Evolutionary conservation across 306 rosid genomes (phyloP).

Genomic region (Trifolium dubium): DNA sequence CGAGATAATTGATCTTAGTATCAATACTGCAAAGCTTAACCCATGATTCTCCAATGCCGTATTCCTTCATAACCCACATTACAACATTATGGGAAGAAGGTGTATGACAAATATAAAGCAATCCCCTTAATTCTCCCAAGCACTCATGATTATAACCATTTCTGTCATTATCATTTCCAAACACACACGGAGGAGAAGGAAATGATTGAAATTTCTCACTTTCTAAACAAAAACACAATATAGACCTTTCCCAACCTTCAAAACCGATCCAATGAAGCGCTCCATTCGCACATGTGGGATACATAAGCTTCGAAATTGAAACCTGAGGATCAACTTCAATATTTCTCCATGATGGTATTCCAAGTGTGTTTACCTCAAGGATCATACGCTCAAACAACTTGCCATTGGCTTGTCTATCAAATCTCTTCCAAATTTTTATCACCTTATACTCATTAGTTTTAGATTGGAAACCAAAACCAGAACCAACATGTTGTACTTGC

Average conservation of each 20-base stretch:
- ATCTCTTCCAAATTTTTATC: neutral
- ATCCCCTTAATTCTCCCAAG: neutral
- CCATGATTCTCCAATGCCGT: too few species aligned
- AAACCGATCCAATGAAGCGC: neutral
- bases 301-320: neutral
- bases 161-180: too few species aligned
- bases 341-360: neutral
- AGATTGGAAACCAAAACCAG: conserved; percentile 1
- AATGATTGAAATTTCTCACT: conserved; percentile 25
- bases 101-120: neutral
- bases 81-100: too few species aligned
- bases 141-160: too few species aligned
- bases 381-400: too few species aligned
- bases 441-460: conserved; percentile 5
- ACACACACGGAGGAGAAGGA: neutral
- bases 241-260: neutral
- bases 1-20: too few species aligned
- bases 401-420: too few species aligned
- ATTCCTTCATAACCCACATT: too few species aligned
- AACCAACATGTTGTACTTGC: too few species aligned
- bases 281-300: neutral
- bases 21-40: too few species aligned
- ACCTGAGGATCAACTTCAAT: neutral
- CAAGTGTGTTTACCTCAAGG: neutral
- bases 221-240: neutral